These are phyloP conservation scores for Cryptococcus deneoformans DNA, from an alignment of 1,284 basidiomycete genomes.

Conservation along the genomic window DNA sequence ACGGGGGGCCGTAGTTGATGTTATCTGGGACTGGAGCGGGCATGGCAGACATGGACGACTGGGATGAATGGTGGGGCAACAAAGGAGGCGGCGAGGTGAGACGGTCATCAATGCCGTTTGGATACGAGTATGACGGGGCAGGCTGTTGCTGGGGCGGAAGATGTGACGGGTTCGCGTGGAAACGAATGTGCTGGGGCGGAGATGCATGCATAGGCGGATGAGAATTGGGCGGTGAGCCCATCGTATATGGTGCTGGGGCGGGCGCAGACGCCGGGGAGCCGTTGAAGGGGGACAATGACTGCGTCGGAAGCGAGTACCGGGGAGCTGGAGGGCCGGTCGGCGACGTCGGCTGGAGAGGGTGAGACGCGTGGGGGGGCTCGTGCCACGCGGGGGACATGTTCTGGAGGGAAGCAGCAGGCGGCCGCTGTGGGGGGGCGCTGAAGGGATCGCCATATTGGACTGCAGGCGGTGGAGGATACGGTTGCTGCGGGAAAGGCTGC, in stretches of 20 bases:
- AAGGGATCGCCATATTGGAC: slow-evolving; percentile 20
- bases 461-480: slow-evolving; percentile 12
- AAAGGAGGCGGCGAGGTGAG: slow-evolving; percentile 39
- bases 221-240: slow-evolving; percentile 5
- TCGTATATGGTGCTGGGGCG: slow-evolving; percentile 5
- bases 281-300: no score
- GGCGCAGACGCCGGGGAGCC: not conserved
- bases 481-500: slow-evolving; percentile 5
- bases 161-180: slow-evolving; percentile 22
- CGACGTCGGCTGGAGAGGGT: slow-evolving; percentile 14
- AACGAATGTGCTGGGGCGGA: slow-evolving; percentile 12
- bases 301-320: no score
- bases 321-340: slow-evolving; percentile 1
- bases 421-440: slow-evolving; percentile 4
- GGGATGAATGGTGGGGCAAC: slow-evolving; percentile 24
- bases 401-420: not conserved
- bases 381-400: slow-evolving; percentile 4
- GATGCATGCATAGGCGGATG: slow-evolving; percentile 2
- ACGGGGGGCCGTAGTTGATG: slow-evolving; percentile 5
- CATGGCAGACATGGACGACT: not conserved
- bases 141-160: slow-evolving; percentile 3
- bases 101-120: slow-evolving; percentile 28
- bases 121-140: slow-evolving; percentile 2
- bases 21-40: slow-evolving; percentile 1
- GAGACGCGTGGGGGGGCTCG: slow-evolving; percentile 22